Conservation (phyloP, 2,329 filamentous ascomycete genomes). For the Dendrostoma leiphaemia region DNA sequence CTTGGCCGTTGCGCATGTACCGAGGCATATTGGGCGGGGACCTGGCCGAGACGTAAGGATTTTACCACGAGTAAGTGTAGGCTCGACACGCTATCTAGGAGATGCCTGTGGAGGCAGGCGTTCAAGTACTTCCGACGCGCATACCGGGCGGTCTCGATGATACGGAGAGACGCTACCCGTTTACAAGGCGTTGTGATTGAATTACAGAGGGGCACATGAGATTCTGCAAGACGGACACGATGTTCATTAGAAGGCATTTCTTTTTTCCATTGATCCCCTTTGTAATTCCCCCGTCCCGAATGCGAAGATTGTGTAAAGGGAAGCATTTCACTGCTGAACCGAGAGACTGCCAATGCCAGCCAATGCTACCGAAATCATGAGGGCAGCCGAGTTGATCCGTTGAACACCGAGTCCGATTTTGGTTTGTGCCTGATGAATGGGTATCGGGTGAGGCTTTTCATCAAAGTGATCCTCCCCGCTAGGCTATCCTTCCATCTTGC, state of each 20-base stretch:
- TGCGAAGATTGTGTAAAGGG: constrained; percentile 16
- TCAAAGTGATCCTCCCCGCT: not conserved
- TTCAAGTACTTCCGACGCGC: too few species aligned
- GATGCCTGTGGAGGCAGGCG: too few species aligned
- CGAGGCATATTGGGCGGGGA: too few species aligned
- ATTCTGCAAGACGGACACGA: constrained; percentile 11
- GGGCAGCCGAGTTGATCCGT: constrained; percentile 18
- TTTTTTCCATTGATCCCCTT: constrained; percentile 20
- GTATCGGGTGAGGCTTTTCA: not conserved
- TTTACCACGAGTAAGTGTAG: too few species aligned
- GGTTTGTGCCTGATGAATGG: constrained; percentile 11
- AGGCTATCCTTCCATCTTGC: constrained; percentile 11
- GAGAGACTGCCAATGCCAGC: constrained; percentile 11
- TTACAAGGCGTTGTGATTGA: too few species aligned
- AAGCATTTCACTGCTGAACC: constrained; percentile 13
- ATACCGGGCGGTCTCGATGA: too few species aligned
- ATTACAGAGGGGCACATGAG: not conserved
- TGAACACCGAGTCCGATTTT: constrained; percentile 20
- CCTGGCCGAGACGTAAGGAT: too few species aligned
- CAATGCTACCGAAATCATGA: constrained; percentile 17
- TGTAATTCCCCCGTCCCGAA: constrained; percentile 10
- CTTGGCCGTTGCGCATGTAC: too few species aligned
- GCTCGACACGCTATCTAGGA: too few species aligned
- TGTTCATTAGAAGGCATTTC: constrained; percentile 19
- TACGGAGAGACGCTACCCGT: too few species aligned